Conservation (phyloP, 257 asterid species). For the Rhazya stricta region DNA sequence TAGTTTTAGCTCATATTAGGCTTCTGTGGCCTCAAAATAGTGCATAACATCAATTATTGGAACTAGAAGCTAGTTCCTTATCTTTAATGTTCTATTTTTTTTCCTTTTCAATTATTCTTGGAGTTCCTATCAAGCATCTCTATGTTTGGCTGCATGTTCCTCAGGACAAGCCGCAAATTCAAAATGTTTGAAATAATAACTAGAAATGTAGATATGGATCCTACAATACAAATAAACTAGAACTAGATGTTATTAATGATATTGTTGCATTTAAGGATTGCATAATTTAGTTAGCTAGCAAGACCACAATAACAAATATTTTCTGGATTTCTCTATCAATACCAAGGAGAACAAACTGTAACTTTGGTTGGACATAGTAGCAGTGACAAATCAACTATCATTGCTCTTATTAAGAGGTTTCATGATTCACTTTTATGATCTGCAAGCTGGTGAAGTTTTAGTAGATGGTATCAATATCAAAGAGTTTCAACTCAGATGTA, state of each 20-base stretch:
- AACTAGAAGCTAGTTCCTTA: too few species aligned
- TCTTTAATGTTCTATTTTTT: too few species aligned
- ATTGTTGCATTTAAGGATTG: constrained; percentile 57
- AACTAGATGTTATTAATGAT: constrained; percentile 51
- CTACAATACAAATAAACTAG: constrained; percentile 56
- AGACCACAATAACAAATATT: constrained; percentile 70
- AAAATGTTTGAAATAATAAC: constrained; percentile 75
- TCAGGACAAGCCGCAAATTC: constrained; percentile 75
- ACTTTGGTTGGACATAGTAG: constrained; percentile 92
- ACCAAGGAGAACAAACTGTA: constrained; percentile 62
- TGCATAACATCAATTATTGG: too few species aligned
- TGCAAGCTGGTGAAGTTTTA: constrained; percentile 60
- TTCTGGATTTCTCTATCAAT: constrained; percentile 54
- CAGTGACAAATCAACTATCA: constrained; percentile 80
- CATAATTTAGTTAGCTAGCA: constrained; percentile 66
- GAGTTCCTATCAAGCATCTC: constrained; percentile 80
- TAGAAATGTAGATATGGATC: constrained; percentile 61
- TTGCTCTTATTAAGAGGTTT: constrained; percentile 71
- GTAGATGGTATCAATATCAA: constrained; percentile 66
- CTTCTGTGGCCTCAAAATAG: too few species aligned
- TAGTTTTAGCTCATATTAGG: too few species aligned
- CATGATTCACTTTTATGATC: too few species aligned
- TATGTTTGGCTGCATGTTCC: constrained; percentile 72
- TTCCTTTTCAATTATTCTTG: too few species aligned
- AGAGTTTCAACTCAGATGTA: constrained; percentile 78